These are phyloP conservation scores for Nakazawaea sp. DNA, from an alignment of 805 yeast genomes.

Conservation along the genomic window DNA sequence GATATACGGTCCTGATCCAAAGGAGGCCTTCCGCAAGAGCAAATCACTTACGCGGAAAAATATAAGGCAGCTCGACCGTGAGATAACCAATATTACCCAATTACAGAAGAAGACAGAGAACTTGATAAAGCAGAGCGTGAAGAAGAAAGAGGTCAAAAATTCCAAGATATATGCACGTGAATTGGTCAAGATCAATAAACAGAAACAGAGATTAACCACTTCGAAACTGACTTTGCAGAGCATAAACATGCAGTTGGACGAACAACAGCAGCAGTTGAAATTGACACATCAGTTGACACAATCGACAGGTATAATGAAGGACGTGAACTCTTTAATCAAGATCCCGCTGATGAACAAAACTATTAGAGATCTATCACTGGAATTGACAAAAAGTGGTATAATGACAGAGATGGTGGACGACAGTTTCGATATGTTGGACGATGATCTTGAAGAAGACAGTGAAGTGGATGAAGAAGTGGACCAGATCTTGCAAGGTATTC, in stretches of 20 bases:
- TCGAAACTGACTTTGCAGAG: constrained; percentile 85
- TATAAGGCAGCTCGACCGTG: constrained; percentile 77
- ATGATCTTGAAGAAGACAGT: constrained; percentile 58
- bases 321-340: constrained; percentile 71
- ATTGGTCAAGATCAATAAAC: constrained; percentile 64
- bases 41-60: constrained; percentile 45
- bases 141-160: constrained; percentile 66
- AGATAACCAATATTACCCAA: constrained; percentile 51
- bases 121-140: constrained; percentile 68
- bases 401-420: constrained; percentile 96
- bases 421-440: constrained; percentile 63
- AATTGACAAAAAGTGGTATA: constrained; percentile 77
- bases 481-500: constrained; percentile 44
- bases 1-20: constrained; percentile 96
- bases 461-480: constrained; percentile 58
- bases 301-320: constrained; percentile 79
- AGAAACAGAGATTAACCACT: constrained; percentile 63
- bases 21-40: constrained; percentile 35
- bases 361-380: constrained; percentile 82
- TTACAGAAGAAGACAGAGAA: constrained; percentile 71
- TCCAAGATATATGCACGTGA: constrained; percentile 82
- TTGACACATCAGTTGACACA: constrained; percentile 75
- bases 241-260: constrained; percentile 83
- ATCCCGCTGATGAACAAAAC: constrained; percentile 77
- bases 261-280: constrained; percentile 81